Evolutionary conservation across 805 yeast species (phyloP).

Genomic region (Huiozyma sinensis): DNA sequence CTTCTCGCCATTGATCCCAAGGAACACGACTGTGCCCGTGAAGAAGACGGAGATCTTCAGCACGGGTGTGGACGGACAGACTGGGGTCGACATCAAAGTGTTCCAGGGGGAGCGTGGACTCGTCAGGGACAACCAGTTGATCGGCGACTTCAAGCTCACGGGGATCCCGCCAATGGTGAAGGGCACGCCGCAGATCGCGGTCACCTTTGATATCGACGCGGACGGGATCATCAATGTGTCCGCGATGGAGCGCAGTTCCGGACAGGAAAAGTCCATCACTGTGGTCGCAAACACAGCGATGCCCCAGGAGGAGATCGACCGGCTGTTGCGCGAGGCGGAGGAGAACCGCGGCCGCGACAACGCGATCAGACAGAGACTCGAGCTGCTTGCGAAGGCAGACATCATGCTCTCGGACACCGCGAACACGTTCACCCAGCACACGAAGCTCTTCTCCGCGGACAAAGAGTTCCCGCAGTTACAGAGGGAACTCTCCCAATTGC

Average conservation of each 20-base stretch:
- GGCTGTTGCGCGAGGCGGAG: slow-evolving; percentile 56
- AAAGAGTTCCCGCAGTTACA: slow-evolving; percentile 34
- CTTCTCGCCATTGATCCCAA: slow-evolving; percentile 65
- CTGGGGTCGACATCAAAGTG: slow-evolving; percentile 70
- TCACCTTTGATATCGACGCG: slow-evolving; percentile 70
- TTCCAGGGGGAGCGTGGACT: slow-evolving; percentile 75
- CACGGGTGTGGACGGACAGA: slow-evolving; percentile 78
- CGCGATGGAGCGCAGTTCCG: slow-evolving; percentile 71
- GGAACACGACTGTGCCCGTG: slow-evolving; percentile 70
- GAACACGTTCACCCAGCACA: slow-evolving; percentile 59
- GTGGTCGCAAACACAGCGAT: slow-evolving; percentile 63
- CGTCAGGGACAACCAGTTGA: slow-evolving; percentile 65
- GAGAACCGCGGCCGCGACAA: slow-evolving; percentile 51
- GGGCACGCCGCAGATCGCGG: slow-evolving; percentile 71
- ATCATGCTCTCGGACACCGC: slow-evolving; percentile 78
- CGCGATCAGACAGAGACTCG: slow-evolving; percentile 47
- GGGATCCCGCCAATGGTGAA: slow-evolving; percentile 70
- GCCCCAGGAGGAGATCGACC: slow-evolving; percentile 55
- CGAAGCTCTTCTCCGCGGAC: slow-evolving; percentile 36
- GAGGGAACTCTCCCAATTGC: slow-evolving; percentile 34
- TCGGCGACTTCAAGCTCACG: slow-evolving; percentile 62
- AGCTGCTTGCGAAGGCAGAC: slow-evolving; percentile 65
- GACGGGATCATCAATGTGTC: slow-evolving; percentile 76
- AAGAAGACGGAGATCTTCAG: slow-evolving; percentile 66
- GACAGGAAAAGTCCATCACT: slow-evolving; percentile 54